phyloP scores from a whole-genome alignment of 495 filamentous ascomycete genomes.

The Hyphodiscus hymeniophilus region DNA sequence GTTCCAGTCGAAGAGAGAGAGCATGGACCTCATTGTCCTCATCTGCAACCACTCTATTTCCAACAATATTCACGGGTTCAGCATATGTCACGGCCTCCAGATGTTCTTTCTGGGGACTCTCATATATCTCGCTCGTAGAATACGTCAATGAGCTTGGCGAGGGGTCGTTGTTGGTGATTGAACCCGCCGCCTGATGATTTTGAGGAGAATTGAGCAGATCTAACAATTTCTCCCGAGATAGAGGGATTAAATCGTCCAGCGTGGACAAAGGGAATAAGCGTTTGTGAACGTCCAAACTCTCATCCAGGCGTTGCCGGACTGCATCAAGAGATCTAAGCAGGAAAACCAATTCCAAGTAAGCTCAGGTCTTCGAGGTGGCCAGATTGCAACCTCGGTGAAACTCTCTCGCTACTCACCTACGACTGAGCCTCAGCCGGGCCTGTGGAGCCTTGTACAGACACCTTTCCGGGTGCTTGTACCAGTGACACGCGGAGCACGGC shows the following conservation, averaged over 20 bases:
- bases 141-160: neutral
- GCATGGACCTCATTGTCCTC: conserved; percentile 74
- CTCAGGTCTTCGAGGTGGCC: neutral
- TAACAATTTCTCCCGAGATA: neutral
- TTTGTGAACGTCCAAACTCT: neutral
- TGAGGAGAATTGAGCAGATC: neutral
- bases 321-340: neutral
- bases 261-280: neutral
- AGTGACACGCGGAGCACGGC: neutral
- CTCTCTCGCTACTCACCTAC: neutral
- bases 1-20: conserved; percentile 56
- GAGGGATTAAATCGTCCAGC: neutral
- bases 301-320: neutral
- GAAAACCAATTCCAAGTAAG: neutral
- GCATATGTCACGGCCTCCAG: neutral
- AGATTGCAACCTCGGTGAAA: no score
- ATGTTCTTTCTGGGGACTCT: neutral
- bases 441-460: neutral
- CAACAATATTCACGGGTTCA: neutral
- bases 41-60: conserved; percentile 10
- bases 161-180: neutral
- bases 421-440: neutral
- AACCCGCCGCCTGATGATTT: neutral
- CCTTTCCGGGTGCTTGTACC: neutral
- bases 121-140: no score